Percentiles rank a stretch among this genome's conserved stretches.
phyloP scores from a whole-genome alignment of 345 rosid genomes.

The Carallia pectinifolia region DNA sequence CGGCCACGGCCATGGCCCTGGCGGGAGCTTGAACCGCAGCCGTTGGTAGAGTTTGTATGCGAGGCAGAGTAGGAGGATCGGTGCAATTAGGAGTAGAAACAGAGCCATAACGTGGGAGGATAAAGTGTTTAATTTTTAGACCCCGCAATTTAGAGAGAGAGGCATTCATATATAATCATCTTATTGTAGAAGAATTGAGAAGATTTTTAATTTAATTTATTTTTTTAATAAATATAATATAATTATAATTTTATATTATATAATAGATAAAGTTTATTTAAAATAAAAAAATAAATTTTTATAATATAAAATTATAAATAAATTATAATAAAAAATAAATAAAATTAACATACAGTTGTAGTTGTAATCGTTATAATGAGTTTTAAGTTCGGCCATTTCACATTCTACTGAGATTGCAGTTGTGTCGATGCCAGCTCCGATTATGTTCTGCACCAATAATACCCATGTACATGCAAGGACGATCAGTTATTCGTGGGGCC shows the following conservation, averaged over 20 bases:
- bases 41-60: constrained; percentile 3
- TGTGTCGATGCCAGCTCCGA: constrained; percentile 94
- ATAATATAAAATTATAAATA: too few relatives aligned
- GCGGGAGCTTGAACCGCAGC: constrained; percentile 60
- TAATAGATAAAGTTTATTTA: too few relatives aligned
- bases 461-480: background rate
- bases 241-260: too few relatives aligned
- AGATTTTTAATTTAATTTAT: too few relatives aligned
- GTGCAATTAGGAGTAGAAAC: background rate
- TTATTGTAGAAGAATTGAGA: too few relatives aligned
- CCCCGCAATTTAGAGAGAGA: background rate
- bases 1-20: constrained; percentile 82
- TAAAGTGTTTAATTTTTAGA: background rate
- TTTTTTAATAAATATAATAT: too few relatives aligned
- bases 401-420: constrained; percentile 78
- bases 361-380: too few relatives aligned
- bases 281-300: too few relatives aligned
- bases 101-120: background rate
- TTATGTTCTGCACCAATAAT: constrained; percentile 65
- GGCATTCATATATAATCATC: too few relatives aligned
- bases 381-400: constrained; percentile 77
- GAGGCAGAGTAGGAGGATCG: background rate
- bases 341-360: too few relatives aligned
- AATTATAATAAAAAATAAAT: too few relatives aligned
- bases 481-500: too few relatives aligned